Evolutionary conservation across 441 rosid species (phyloP).

Genomic region (Cnidoscolus chayamansa): DNA sequence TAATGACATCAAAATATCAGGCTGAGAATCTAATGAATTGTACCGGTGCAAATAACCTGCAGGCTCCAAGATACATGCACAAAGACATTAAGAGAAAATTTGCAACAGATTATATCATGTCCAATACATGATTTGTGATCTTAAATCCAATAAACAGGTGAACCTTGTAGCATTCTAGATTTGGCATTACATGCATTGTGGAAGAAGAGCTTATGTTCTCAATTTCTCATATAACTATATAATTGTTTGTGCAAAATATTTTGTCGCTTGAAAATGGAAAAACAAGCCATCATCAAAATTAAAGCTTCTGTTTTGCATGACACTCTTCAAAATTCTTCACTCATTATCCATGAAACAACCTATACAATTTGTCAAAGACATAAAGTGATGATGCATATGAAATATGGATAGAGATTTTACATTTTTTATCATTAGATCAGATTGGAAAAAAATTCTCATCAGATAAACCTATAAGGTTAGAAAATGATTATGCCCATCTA

Average conservation of each 20-base stretch:
- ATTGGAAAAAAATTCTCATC: background rate
- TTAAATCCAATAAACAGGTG: constrained; percentile 7
- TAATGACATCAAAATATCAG: constrained; percentile 88
- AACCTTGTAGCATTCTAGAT: background rate
- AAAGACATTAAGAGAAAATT: constrained; percentile 4
- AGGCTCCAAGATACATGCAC: constrained; percentile 20
- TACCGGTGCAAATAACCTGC: constrained; percentile 87
- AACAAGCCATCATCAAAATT: background rate
- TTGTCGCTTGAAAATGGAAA: background rate
- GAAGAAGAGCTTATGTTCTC: background rate
- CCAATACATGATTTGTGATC: background rate
- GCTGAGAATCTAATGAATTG: constrained; percentile 82
- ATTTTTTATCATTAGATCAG: background rate
- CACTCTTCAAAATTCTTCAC: background rate
- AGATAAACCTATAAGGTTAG: background rate
- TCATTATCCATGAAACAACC: background rate
- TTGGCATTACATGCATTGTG: background rate
- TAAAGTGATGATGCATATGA: background rate
- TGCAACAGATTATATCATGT: constrained; percentile 5
- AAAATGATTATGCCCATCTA: background rate
- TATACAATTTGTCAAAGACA: background rate
- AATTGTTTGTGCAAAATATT: background rate
- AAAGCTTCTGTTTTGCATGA: background rate
- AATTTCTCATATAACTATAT: background rate
- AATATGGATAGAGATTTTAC: background rate